Evolutionary conservation across 2,329 filamentous ascomycete genomes (phyloP).

Genomic region (Teratosphaeria viscida): DNA sequence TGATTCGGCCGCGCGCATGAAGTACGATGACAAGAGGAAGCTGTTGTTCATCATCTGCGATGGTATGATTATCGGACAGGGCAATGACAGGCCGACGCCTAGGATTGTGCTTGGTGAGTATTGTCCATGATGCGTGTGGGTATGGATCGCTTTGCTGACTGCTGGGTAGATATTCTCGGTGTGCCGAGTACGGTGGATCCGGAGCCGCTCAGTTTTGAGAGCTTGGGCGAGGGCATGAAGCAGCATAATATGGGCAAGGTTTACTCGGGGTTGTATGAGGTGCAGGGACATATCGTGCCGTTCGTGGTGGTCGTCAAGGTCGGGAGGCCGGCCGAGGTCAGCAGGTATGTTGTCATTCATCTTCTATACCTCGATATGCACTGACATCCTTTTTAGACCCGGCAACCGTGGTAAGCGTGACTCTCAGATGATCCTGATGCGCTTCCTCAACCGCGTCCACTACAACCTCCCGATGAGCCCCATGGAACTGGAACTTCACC

Average conservation of each 20-base stretch:
- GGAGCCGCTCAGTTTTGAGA: constrained; percentile 92
- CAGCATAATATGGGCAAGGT: constrained; percentile 99
- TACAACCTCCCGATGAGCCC: constrained; percentile 96
- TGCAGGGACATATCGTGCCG: constrained; percentile 94
- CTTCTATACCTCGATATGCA: constrained; percentile 12
- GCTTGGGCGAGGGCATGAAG: constrained; percentile 86
- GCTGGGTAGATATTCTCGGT: constrained; percentile 72
- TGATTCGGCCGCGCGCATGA: constrained; percentile 89
- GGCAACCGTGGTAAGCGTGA: constrained; percentile 99
- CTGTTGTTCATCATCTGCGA: constrained; percentile 86
- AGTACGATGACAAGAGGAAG: constrained; percentile 93
- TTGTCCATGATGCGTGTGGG: neutral
- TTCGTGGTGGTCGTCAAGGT: constrained; percentile 96
- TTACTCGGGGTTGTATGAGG: constrained; percentile 95
- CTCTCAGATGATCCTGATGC: constrained; percentile 96
- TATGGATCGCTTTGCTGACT: neutral
- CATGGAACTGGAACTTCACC: constrained; percentile 93
- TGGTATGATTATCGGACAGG: constrained; percentile 98
- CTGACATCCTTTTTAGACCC: constrained; percentile 37
- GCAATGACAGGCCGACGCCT: constrained; percentile 90
- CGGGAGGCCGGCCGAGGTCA: constrained; percentile 69
- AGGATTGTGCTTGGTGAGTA: constrained; percentile 57
- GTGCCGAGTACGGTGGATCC: constrained; percentile 90
- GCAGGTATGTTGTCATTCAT: constrained; percentile 29
- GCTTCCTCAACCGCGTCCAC: constrained; percentile 97